Percentiles rank a stretch among this genome's conserved stretches.
phyloP scores from a whole-genome alignment of 2,329 filamentous ascomycete species.

The Phymatotrichopsis omnivora region DNA sequence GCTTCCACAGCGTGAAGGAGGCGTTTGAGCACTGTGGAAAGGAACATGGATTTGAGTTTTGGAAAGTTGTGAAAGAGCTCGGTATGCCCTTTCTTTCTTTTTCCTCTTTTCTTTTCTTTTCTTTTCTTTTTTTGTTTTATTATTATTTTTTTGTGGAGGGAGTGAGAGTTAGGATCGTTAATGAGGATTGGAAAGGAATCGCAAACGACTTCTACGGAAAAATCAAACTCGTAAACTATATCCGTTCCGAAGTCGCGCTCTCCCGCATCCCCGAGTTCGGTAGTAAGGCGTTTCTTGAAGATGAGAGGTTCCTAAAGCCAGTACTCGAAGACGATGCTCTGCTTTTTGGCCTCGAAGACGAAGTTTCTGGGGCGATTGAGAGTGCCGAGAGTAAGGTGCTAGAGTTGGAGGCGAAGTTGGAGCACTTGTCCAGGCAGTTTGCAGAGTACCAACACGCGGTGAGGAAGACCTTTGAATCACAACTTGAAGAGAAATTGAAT shows the following conservation, averaged over 20 bases:
- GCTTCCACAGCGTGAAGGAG: constrained; percentile 32
- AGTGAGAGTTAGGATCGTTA: constrained; percentile 6
- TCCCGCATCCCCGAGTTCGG: constrained; percentile 17
- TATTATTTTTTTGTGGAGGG: not conserved
- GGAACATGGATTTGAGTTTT: constrained; percentile 38
- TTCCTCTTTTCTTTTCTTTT: not conserved
- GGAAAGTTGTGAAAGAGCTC: constrained; percentile 33
- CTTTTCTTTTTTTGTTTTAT: constrained; percentile 6
- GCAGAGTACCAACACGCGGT: constrained; percentile 37
- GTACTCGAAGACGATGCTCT: constrained; percentile 82
- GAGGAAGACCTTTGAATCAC: constrained; percentile 36
- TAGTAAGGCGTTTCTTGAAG: constrained; percentile 50
- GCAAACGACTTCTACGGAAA: constrained; percentile 40
- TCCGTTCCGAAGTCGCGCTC: constrained; percentile 36
- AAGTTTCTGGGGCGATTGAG: constrained; percentile 28
- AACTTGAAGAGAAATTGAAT: constrained; percentile 35
- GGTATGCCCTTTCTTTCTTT: constrained; percentile 32
- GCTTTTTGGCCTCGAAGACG: constrained; percentile 78
- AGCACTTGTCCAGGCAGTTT: constrained; percentile 37
- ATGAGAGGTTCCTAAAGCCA: constrained; percentile 73
- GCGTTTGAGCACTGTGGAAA: constrained; percentile 36
- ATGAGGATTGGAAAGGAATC: constrained; percentile 33
- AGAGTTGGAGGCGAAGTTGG: constrained; percentile 37
- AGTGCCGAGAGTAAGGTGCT: constrained; percentile 35
- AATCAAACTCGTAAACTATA: constrained; percentile 43